These are phyloP conservation scores for Fraxinus greggii DNA, from an alignment of 305 asterid species.

Conservation along the genomic window DNA sequence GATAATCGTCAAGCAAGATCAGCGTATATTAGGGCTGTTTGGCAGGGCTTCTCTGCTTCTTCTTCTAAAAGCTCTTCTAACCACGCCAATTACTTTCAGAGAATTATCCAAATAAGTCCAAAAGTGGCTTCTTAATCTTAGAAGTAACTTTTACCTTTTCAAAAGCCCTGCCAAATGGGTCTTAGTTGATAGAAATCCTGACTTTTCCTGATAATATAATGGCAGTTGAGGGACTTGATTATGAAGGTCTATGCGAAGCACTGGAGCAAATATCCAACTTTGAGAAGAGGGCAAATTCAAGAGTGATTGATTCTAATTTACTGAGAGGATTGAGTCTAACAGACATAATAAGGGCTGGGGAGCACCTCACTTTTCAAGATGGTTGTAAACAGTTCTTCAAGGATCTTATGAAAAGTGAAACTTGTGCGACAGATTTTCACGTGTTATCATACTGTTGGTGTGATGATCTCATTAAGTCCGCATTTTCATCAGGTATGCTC, in stretches of 20 bases:
- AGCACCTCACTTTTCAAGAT: conserved; percentile 51
- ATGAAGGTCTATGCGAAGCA: conserved; percentile 54
- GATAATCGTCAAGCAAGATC: neutral
- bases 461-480: conserved; percentile 55
- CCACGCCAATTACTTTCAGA: neutral
- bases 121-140: neutral
- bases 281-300: conserved; percentile 54
- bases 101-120: neutral
- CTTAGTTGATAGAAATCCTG: neutral
- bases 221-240: conserved; percentile 46
- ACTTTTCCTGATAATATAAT: conserved; percentile 15
- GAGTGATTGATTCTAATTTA: conserved; percentile 49
- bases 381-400: conserved; percentile 52
- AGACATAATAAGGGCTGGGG: conserved; percentile 57
- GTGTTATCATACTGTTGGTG: conserved; percentile 67
- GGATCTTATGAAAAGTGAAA: conserved; percentile 34
- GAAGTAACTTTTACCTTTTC: neutral
- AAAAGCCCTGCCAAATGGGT: neutral
- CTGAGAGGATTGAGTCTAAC: conserved; percentile 48
- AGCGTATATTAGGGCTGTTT: neutral
- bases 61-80: neutral
- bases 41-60: neutral
- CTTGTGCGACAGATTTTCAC: conserved; percentile 35
- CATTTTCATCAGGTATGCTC: conserved; percentile 56
- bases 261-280: conserved; percentile 51